These are phyloP conservation scores for Erysimum cheiranthoides DNA, from an alignment of 345 rosid genomes.

Conservation along the genomic window DNA sequence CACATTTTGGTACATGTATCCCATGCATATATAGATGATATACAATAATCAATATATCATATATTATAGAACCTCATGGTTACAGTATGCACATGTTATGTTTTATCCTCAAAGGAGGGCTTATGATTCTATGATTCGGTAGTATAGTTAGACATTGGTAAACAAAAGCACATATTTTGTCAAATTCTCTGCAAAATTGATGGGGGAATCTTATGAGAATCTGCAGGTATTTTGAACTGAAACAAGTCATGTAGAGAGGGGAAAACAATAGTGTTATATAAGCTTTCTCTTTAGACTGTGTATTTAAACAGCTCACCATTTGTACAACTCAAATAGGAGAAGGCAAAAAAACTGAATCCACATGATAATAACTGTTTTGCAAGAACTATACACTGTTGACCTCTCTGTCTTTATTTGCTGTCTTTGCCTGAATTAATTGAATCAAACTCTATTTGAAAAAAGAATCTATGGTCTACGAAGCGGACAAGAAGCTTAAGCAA, in stretches of 20 bases:
- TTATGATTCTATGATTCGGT: conserved; percentile 30
- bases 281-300: conserved; percentile 25
- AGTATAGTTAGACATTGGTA: conserved; percentile 7
- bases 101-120: conserved; percentile 8
- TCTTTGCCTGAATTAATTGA: conserved; percentile 19
- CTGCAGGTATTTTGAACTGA: conserved; percentile 35
- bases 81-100: conserved; percentile 22
- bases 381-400: conserved; percentile 29
- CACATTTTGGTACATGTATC: neutral
- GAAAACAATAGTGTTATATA: conserved; percentile 31
- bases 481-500: neutral
- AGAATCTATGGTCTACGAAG: conserved; percentile 2
- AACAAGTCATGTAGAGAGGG: conserved; percentile 20
- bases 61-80: neutral
- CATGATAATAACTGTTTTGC: conserved; percentile 32
- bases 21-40: neutral
- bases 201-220: conserved; percentile 40
- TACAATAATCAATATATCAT: neutral
- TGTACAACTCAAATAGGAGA: conserved; percentile 11
- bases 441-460: neutral
- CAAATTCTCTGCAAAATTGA: conserved; percentile 38
- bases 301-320: conserved; percentile 31
- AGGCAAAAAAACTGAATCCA: conserved; percentile 21
- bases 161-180: conserved; percentile 13
- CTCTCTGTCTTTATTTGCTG: conserved; percentile 18